phyloP scores from a whole-genome alignment of 78 protist species.

The Dictyostelium discoideum region dicty_2.7 NC_007090.3:181001-181500 shows the following conservation, averaged over 20 bases:
- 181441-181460: not conserved
- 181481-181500: not conserved
- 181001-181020: too few species aligned
- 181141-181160: too few species aligned
- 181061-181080: too few species aligned
- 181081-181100: too few species aligned
- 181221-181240: too few species aligned
- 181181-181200: too few species aligned
- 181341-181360: not conserved
- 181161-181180: too few species aligned
- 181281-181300: not conserved
- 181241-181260: not conserved
- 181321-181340: not conserved
- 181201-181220: too few species aligned
- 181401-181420: not conserved
- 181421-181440: not conserved
- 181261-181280: not conserved
- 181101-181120: too few species aligned
- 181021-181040: too few species aligned
- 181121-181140: too few species aligned
- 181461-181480: not conserved
- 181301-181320: not conserved
- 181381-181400: not conserved
- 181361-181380: constrained; percentile 9
- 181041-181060: too few species aligned